phyloP scores from a whole-genome alignment of 2,329 filamentous ascomycete genomes.

The Penicillium sumatraense region DNA sequence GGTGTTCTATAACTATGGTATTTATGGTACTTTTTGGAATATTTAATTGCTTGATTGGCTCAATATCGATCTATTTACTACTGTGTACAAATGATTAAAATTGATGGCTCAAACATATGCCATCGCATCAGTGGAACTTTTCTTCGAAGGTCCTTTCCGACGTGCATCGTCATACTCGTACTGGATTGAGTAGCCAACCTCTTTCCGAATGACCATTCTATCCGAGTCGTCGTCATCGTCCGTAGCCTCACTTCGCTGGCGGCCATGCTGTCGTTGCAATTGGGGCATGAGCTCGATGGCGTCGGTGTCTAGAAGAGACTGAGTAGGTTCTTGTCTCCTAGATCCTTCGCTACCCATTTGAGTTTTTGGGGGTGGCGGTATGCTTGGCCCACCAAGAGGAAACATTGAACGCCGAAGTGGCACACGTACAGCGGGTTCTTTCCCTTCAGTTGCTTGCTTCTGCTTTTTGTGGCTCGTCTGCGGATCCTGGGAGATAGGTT shows the following conservation, averaged over 20 bases:
- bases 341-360: conserved; percentile 7
- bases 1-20: too few relatives aligned
- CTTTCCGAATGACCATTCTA: conserved; percentile 41
- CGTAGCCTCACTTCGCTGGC: conserved; percentile 11
- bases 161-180: conserved; percentile 28
- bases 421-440: background rate
- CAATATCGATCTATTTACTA: background rate
- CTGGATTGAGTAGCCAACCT: conserved; percentile 36
- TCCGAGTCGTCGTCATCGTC: conserved; percentile 19
- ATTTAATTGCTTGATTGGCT: background rate
- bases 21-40: too few relatives aligned
- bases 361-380: background rate
- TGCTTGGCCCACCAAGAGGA: conserved; percentile 3
- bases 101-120: conserved; percentile 20
- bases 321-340: background rate
- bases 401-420: conserved; percentile 22
- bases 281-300: conserved; percentile 23
- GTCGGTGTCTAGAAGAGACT: conserved; percentile 8
- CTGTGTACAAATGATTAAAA: background rate
- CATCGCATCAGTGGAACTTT: conserved; percentile 16
- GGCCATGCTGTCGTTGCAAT: conserved; percentile 7
- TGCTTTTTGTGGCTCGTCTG: background rate
- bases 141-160: conserved; percentile 12
- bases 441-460: background rate
- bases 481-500: background rate